These are phyloP conservation scores for Melanogaster broomeanus DNA, from an alignment of 768 basidiomycete species.

Conservation along the genomic window DNA sequence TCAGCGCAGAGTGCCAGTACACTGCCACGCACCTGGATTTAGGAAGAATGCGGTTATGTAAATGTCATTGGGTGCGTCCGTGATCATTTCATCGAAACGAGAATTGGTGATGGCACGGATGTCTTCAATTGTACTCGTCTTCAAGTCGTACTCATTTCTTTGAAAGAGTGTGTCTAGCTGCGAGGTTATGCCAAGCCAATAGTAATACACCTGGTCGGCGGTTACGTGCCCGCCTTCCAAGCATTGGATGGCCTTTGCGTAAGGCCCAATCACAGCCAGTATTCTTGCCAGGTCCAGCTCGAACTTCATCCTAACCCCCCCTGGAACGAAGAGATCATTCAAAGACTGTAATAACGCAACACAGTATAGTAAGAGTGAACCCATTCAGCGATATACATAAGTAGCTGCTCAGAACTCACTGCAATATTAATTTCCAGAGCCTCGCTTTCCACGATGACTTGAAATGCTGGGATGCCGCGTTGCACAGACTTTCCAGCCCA, in stretches of 20 bases:
- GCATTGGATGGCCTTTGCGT: constrained; percentile 21
- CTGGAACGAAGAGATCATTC: neutral
- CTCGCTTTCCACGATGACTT: constrained; percentile 4
- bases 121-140: neutral
- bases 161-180: constrained; percentile 5
- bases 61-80: constrained; percentile 11
- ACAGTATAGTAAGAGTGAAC: neutral
- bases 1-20: neutral
- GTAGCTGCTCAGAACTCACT: neutral
- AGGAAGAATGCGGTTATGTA: too few relatives aligned
- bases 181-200: constrained; percentile 23
- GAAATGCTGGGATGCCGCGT: constrained; percentile 13
- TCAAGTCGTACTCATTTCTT: constrained; percentile 4
- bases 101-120: constrained; percentile 14
- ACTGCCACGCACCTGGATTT: constrained; percentile 14
- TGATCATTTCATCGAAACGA: constrained; percentile 23
- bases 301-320: neutral
- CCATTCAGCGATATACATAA: neutral
- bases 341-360: neutral
- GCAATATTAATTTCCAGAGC: neutral
- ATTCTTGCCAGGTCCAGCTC: constrained; percentile 9
- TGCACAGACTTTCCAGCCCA: constrained; percentile 12
- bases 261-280: constrained; percentile 10
- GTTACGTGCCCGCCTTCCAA: constrained; percentile 26
- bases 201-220: constrained; percentile 25